Base-by-base conservation (phyloP, 176 grass and related monocot genomes). In the Rhynchospora breviuscula region DNA sequence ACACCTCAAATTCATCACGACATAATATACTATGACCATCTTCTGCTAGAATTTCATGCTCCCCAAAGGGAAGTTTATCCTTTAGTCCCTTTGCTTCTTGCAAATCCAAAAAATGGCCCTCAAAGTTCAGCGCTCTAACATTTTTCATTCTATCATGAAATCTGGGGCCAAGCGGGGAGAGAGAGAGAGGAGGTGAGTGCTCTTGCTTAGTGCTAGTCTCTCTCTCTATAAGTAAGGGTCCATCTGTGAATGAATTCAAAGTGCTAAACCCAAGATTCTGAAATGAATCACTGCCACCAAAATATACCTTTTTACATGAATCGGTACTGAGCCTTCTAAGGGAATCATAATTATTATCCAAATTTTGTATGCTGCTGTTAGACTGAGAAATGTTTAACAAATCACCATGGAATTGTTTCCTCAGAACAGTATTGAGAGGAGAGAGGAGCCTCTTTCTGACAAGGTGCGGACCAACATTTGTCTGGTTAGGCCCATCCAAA, bases 131-230 rank as follows among this genome's bases (percentile, higher is more conserved):
- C 47, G 60, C 74, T 84, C 79, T 85, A 62, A 35, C 7, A 93
- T 61, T 80, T 74, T 73, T 91, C 86, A 83, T 86, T 89, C 80
- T 91, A 46, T 82, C 80, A 51, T 93, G 87, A 75, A 84, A 85
- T 90, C 89, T 91, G 85, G 96, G 96, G 71, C 96, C 91, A 0
- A 98, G 96, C 49, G 96, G 96, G 84, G 93, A 98, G 45, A 91
- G 51, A 60, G 80, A 87, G 70, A 90, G 85, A 78, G 91, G 88
- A 68, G 96, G 89, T 62, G 93, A 91, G 82, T 93, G 87, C 29
- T 85, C 78, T 59, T 90, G 80, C 64, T 92, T 94, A 66, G 68
- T 78, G 60, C 57, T 85, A 88, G 85, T 45, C 23, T 74, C 85
- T 85, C 77, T 86, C 70, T 89, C 92, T 87, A 98, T 15, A 79